These are phyloP conservation scores for Colletotrichum limetticola DNA, from an alignment of 2,329 filamentous ascomycete species.

Conservation along the genomic window DNA sequence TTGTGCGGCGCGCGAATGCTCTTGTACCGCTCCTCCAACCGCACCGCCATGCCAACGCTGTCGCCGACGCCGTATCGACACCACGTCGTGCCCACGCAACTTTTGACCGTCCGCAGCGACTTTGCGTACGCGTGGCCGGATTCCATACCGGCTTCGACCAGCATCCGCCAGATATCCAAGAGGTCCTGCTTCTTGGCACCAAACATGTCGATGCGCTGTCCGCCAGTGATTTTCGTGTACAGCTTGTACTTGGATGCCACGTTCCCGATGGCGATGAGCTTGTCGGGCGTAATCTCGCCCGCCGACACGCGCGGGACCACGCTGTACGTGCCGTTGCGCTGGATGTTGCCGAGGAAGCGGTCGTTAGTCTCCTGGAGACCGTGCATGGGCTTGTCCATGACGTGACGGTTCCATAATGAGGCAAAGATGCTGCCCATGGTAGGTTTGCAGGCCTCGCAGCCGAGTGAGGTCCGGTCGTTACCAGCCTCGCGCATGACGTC, in stretches of 20 bases:
- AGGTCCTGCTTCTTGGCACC: conserved; percentile 90
- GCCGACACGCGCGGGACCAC: conserved; percentile 85
- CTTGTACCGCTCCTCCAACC: conserved; percentile 91
- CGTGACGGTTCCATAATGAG: conserved; percentile 84
- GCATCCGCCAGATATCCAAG: conserved; percentile 80
- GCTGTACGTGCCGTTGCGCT: conserved; percentile 90
- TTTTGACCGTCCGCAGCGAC: conserved; percentile 88
- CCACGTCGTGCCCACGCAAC: conserved; percentile 91
- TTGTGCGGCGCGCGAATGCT: conserved; percentile 90
- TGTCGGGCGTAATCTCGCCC: conserved; percentile 89
- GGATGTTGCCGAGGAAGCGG: conserved; percentile 87
- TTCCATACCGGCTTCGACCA: conserved; percentile 88
- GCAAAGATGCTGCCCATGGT: conserved; percentile 83
- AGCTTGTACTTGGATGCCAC: conserved; percentile 86
- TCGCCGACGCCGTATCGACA: conserved; percentile 90
- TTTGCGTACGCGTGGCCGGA: conserved; percentile 93
- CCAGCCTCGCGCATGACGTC: conserved; percentile 85
- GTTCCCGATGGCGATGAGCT: conserved; percentile 83
- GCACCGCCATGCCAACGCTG: conserved; percentile 89
- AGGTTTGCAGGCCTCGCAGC: conserved; percentile 90
- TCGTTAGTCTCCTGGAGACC: conserved; percentile 94
- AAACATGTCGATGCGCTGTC: conserved; percentile 93
- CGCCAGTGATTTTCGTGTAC: conserved; percentile 93
- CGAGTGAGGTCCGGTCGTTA: conserved; percentile 75
- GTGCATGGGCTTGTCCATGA: conserved; percentile 76